Evolutionary conservation across 306 rosid genomes (phyloP).

Genomic region (Arachis stenosperma): DNA sequence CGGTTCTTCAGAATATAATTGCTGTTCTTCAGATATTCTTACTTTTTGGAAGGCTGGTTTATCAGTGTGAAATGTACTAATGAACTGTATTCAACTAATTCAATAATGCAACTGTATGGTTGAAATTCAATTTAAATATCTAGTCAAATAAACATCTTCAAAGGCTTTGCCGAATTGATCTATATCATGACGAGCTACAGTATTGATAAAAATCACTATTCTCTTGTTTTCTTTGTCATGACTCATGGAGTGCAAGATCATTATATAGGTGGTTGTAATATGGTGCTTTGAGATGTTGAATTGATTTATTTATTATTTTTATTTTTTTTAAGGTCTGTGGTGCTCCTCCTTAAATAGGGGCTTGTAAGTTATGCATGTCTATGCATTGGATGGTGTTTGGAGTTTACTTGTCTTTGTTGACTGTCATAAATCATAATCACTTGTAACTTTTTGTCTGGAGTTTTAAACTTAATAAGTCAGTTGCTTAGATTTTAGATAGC

Average conservation of each 20-base stretch:
- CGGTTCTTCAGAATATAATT: constrained; percentile 13
- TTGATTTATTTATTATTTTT: not conserved
- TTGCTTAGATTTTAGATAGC: constrained; percentile 24
- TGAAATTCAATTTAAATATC: constrained; percentile 14
- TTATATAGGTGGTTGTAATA: constrained; percentile 6
- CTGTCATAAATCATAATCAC: not conserved
- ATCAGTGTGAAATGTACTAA: not conserved
- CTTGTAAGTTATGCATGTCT: not conserved
- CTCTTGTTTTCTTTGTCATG: constrained; percentile 4
- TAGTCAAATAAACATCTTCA: constrained; percentile 31
- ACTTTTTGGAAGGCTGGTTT: constrained; percentile 1
- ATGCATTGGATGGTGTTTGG: constrained; percentile 11
- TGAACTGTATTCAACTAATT: constrained; percentile 15
- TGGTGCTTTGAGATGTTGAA: constrained; percentile 17
- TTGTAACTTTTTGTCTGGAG: constrained; percentile 13
- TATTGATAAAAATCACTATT: constrained; percentile 14
- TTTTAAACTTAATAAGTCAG: not conserved
- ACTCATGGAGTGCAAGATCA: not conserved
- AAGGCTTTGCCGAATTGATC: constrained; percentile 10
- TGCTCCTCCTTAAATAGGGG: constrained; percentile 6
- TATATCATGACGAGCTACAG: constrained; percentile 1
- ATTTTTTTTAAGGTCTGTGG: not conserved
- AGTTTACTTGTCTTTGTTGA: constrained; percentile 5
- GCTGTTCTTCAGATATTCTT: constrained; percentile 15
- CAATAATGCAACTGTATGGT: not conserved